These are phyloP conservation scores for Schizochytrium sp. DNA, from an alignment of 108 stramenopile species.

Conservation along the genomic window DNA sequence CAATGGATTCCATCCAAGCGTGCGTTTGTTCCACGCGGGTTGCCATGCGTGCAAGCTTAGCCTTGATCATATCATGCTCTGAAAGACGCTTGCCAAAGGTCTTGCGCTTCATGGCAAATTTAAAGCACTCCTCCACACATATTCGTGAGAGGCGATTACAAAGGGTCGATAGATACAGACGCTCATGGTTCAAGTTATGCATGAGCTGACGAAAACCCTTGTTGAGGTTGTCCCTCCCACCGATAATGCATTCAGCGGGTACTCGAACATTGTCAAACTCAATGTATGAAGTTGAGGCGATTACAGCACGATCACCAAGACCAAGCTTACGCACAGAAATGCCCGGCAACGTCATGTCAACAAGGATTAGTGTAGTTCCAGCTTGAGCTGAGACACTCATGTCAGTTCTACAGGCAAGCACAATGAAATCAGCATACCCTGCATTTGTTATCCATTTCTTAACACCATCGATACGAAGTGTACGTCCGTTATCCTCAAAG, in stretches of 20 bases:
- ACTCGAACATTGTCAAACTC: conserved; percentile 40
- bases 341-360: conserved; percentile 21
- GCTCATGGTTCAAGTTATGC: conserved; percentile 54
- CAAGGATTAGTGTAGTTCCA: neutral
- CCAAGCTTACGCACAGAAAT: conserved; percentile 25
- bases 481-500: conserved; percentile 20
- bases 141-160: neutral
- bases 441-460: conserved; percentile 48
- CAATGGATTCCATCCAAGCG: neutral
- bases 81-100: conserved; percentile 36
- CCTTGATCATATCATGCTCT: conserved; percentile 18
- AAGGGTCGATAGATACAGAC: conserved; percentile 17
- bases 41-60: conserved; percentile 36
- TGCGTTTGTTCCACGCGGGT: conserved; percentile 2
- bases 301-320: neutral
- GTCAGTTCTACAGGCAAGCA: neutral
- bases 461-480: neutral
- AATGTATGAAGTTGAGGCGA: neutral
- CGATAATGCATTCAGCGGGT: conserved; percentile 16
- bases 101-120: conserved; percentile 38
- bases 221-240: neutral
- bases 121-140: conserved; percentile 35
- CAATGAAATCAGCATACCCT: neutral
- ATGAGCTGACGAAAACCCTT: conserved; percentile 6
- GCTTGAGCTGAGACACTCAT: neutral